A percentile compares a stretch with the other conserved stretches of the same genome.
These are phyloP conservation scores for Leccinum subtestaceum DNA, from an alignment of 768 basidiomycete genomes.

Conservation along the genomic window DNA sequence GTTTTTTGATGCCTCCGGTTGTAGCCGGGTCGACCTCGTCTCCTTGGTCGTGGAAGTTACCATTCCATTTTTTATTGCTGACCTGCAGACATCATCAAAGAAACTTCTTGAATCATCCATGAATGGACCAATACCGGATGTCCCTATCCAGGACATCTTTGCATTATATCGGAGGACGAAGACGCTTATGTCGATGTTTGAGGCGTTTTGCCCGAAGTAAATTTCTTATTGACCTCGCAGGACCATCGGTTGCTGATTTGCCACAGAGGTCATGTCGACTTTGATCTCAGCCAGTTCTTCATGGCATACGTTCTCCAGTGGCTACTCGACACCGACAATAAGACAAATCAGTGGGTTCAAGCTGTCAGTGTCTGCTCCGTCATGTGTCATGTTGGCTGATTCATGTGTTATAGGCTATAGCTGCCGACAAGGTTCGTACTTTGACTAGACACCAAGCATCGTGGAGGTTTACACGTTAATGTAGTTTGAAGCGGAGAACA, in stretches of 20 bases:
- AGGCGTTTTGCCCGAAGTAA: conserved; percentile 78
- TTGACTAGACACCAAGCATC: background rate
- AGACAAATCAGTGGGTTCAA: conserved; percentile 93
- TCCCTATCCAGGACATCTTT: conserved; percentile 89
- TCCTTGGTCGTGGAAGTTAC: conserved; percentile 67
- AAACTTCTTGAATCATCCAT: conserved; percentile 77
- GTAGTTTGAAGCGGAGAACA: conserved; percentile 77
- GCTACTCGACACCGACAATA: conserved; percentile 84
- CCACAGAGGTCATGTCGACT: conserved; percentile 52
- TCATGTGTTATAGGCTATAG: conserved; percentile 58
- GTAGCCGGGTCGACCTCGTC: conserved; percentile 71
- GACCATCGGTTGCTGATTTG: background rate
- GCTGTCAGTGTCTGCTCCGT: conserved; percentile 54
- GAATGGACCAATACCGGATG: conserved; percentile 84
- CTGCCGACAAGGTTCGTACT: conserved; percentile 68
- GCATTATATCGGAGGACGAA: conserved; percentile 78
- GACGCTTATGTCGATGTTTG: conserved; percentile 73
- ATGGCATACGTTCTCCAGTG: conserved; percentile 86
- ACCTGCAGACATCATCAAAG: conserved; percentile 68
- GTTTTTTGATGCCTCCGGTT: conserved; percentile 1
- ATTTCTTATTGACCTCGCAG: conserved; percentile 24
- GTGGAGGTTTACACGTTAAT: conserved; percentile 2
- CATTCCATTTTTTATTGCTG: conserved; percentile 63
- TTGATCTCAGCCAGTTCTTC: conserved; percentile 77
- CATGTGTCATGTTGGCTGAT: conserved; percentile 7